phyloP scores from a whole-genome alignment of 306 rosid species.

The Vachellia collinsii region DNA sequence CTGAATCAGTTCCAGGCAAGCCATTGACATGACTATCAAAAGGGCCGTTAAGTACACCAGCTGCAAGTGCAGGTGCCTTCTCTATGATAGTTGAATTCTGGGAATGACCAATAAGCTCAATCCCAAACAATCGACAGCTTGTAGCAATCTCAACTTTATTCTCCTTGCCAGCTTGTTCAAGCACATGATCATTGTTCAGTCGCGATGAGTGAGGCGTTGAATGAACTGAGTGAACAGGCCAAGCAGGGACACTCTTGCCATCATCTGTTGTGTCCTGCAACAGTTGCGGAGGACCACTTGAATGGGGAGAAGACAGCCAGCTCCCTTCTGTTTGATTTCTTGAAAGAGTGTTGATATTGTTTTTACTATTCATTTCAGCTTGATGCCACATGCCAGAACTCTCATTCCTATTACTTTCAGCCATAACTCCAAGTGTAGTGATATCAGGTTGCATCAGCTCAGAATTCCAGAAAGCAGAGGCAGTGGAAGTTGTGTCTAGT shows the following conservation, averaged over 20 bases:
- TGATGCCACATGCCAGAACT: conserved; percentile 55
- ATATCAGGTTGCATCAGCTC: conserved; percentile 52
- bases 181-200: conserved; percentile 45
- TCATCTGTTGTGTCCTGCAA: conserved; percentile 69
- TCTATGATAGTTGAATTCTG: conserved; percentile 43
- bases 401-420: conserved; percentile 62
- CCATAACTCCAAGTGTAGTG: conserved; percentile 47
- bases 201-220: conserved; percentile 48
- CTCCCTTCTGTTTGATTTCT: conserved; percentile 62
- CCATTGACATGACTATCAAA: conserved; percentile 52
- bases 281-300: conserved; percentile 51
- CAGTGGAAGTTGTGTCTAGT: conserved; percentile 51
- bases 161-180: conserved; percentile 60
- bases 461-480: conserved; percentile 64
- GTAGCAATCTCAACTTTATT: conserved; percentile 63
- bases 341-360: conserved; percentile 46
- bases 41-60: conserved; percentile 28
- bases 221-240: conserved; percentile 43
- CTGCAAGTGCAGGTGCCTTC: conserved; percentile 44
- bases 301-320: conserved; percentile 64
- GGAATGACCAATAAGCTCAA: conserved; percentile 61
- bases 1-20: conserved; percentile 55
- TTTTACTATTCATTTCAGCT: conserved; percentile 52
- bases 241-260: conserved; percentile 52
- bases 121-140: conserved; percentile 74